phyloP scores from a whole-genome alignment of 2,329 filamentous ascomycete species.

The Penicillium sp. region DNA sequence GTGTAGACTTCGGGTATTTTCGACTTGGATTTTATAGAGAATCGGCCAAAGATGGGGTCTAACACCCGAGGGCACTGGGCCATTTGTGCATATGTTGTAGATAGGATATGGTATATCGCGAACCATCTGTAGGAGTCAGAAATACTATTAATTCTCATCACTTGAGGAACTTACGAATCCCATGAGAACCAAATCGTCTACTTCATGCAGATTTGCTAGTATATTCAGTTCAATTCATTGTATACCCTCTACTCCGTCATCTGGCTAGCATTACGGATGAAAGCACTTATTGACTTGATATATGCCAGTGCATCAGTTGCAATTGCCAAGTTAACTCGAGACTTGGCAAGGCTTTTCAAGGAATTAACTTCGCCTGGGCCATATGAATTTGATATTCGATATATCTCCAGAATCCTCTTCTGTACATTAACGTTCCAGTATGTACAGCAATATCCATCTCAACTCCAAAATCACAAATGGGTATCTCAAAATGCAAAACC shows the following conservation, averaged over 20 bases:
- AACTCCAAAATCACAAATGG: conserved; percentile 3
- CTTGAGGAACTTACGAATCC: not conserved
- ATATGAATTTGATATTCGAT: not conserved
- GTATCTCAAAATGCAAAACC: conserved; percentile 6
- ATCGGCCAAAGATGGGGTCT: conserved; percentile 1
- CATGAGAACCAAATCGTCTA: not conserved
- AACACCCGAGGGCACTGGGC: too few relatives aligned
- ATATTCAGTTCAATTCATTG: not conserved
- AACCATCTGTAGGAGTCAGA: not conserved
- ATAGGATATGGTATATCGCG: not conserved
- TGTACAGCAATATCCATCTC: not conserved
- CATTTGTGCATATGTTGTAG: too few relatives aligned
- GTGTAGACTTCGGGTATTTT: not conserved
- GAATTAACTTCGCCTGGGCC: not conserved
- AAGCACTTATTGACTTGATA: not conserved
- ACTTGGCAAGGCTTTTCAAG: not conserved
- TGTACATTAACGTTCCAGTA: not conserved
- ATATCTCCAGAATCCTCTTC: not conserved
- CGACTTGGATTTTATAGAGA: not conserved
- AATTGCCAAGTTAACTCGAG: not conserved
- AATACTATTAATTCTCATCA: not conserved
- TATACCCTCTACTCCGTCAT: not conserved
- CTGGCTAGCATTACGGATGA: too few relatives aligned
- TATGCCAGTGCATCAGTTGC: not conserved
- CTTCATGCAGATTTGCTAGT: not conserved